Evolutionary conservation across 148 eudicot genomes (phyloP).

Genomic region (Heliosperma pusillum): DNA sequence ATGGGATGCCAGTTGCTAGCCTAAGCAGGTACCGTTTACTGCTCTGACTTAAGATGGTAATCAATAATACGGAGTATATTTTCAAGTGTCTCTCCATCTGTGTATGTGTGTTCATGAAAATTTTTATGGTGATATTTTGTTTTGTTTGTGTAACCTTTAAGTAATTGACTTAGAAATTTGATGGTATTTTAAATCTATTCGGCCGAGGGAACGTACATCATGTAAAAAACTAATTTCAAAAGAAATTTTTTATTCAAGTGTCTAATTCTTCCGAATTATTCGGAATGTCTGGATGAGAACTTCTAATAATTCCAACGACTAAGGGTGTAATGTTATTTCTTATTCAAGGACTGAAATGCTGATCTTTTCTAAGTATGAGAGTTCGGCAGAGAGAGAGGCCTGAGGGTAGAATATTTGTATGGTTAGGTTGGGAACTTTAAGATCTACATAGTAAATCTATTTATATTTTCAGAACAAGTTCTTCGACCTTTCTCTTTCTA

Average conservation of each 20-base stretch:
- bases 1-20: conserved; percentile 66
- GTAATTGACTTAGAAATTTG: background rate
- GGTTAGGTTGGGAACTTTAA: background rate
- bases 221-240: background rate
- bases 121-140: background rate
- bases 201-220: background rate
- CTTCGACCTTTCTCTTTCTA: too few species aligned
- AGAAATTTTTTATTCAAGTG: background rate
- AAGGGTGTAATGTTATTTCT: too few species aligned
- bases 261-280: background rate
- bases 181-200: background rate
- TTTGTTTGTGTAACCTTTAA: background rate
- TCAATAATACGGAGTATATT: background rate
- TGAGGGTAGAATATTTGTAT: too few species aligned
- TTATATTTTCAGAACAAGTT: background rate
- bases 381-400: too few species aligned
- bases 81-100: background rate
- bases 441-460: background rate
- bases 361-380: too few species aligned
- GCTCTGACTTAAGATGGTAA: background rate
- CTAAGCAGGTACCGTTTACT: conserved; percentile 61
- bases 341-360: too few species aligned
- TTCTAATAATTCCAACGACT: too few species aligned
- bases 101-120: background rate
- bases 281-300: too few species aligned